Base-by-base conservation (phyloP, 148 eudicot species). In the Camellia granthamiana region DNA sequence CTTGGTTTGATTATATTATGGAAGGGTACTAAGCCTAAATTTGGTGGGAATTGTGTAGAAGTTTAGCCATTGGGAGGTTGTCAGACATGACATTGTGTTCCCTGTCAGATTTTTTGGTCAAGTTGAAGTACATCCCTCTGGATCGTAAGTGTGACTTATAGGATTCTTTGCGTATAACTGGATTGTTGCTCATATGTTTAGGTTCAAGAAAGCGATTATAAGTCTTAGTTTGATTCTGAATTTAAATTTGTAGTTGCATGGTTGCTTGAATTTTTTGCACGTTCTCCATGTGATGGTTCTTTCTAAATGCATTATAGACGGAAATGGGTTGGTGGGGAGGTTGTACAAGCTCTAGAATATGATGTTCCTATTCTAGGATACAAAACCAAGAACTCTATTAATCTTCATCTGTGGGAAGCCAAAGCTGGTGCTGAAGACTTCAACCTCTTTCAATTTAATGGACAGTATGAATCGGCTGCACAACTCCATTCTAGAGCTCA, bases 371-470 rank as follows among this genome's bases (percentile, higher is more conserved):
- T 97, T 87, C 99, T 98, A 60, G 99, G 99, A 72, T 94, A 91
- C 87, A 94, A 92, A 81, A 97, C 99, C 81, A 92, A 88, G 87
- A 97, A 94, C 83, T 94, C 98, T 55, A 97, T 88, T 63, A 97
- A 96, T 81, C 99, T 97, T 77, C 98, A 98, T 46, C 93, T 97
- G 64, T 97, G 99, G 99, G 99, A 94, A 84, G 99, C 99, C 74
- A 97, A 94, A 91, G 98, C 99, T 83, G 82, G 85, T 83, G 89
- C 95, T 55, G 84, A 78, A 79, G 98, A 96, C 84, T 89, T 96
- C 62, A 85, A 94, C 85, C 87, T 96, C 56, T 96, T 94, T 78
- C 92, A 91, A 75, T 94, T 96, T 80, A 96, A 96, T 84, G 99
- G 99, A 58, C 89, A 96, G 52, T 90, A 93, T 82, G 95, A 92